Percentiles rank a stretch among this genome's conserved stretches.
These are phyloP conservation scores for Geotrichum candidum DNA, from an alignment of 1,139 yeast genomes.

Conservation along the genomic window DNA sequence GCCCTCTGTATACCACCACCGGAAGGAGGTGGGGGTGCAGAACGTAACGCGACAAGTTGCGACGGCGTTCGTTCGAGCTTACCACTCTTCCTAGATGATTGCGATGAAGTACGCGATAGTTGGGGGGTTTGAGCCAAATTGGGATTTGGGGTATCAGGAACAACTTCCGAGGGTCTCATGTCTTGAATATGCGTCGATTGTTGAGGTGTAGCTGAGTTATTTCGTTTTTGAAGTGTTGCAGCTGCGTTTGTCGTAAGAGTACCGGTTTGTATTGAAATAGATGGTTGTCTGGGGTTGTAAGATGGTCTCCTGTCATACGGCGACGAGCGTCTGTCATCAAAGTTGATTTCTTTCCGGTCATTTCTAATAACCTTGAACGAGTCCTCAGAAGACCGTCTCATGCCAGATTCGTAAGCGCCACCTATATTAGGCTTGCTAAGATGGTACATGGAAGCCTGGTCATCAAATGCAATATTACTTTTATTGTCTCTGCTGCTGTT, in stretches of 20 bases:
- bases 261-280: conserved; percentile 10
- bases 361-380: conserved; percentile 64
- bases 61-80: conserved; percentile 13
- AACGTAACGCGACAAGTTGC: conserved; percentile 54
- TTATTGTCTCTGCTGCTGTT: conserved; percentile 2
- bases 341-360: conserved; percentile 66
- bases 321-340: conserved; percentile 71
- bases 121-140: not conserved
- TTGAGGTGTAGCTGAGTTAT: not conserved
- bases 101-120: conserved; percentile 4
- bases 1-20: conserved; percentile 9
- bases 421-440: conserved; percentile 11
- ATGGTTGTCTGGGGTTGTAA: conserved; percentile 10
- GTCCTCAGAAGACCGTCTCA: conserved; percentile 26
- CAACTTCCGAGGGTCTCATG: not conserved
- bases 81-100: conserved; percentile 3
- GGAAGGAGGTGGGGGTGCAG: conserved; percentile 69
- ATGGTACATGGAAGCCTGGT: not conserved
- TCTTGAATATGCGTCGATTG: not conserved
- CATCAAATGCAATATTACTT: conserved; percentile 3
- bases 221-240: conserved; percentile 7
- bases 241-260: conserved; percentile 9
- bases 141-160: not conserved
- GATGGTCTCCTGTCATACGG: conserved; percentile 46
- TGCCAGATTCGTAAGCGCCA: conserved; percentile 8